phyloP scores from a whole-genome alignment of 768 basidiomycete species.

The Boletus rubroflammeus region DNA sequence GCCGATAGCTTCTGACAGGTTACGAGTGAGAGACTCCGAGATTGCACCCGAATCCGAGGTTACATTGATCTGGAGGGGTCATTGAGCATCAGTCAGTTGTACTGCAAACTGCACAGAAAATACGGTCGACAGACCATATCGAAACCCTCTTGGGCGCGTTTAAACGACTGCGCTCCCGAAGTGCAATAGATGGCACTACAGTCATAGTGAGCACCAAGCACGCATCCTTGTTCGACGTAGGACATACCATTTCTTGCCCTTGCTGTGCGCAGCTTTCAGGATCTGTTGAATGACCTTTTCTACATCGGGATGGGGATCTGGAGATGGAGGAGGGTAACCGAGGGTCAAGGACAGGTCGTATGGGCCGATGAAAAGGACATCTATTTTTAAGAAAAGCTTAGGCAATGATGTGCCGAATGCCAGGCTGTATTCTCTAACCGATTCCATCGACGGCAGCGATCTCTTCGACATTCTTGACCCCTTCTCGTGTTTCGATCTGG shows the following conservation, averaged over 20 bases:
- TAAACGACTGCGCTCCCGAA: constrained; percentile 41
- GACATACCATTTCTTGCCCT: constrained; percentile 62
- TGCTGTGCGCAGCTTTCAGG: constrained; percentile 44
- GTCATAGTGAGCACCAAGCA: neutral
- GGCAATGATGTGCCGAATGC: neutral
- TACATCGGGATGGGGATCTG: constrained; percentile 61
- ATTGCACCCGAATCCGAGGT: constrained; percentile 44
- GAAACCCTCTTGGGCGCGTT: constrained; percentile 47
- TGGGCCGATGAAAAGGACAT: constrained; percentile 61
- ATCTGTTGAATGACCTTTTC: constrained; percentile 58
- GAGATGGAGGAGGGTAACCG: constrained; percentile 57
- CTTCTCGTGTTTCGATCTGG: constrained; percentile 66
- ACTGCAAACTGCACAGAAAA: neutral
- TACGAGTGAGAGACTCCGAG: constrained; percentile 30
- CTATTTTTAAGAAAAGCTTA: constrained; percentile 21
- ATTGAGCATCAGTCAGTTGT: neutral
- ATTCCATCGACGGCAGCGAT: constrained; percentile 63
- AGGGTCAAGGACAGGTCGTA: constrained; percentile 64
- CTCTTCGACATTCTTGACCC: constrained; percentile 52
- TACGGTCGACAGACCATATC: constrained; percentile 41
- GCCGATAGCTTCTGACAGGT: constrained; percentile 22
- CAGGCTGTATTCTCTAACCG: constrained; percentile 35
- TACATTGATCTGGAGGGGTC: constrained; percentile 44
- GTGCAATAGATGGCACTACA: constrained; percentile 48
- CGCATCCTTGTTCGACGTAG: neutral